phyloP scores from a whole-genome alignment of 2,329 filamentous ascomycete species.

The Talaromyces sp. region DNA sequence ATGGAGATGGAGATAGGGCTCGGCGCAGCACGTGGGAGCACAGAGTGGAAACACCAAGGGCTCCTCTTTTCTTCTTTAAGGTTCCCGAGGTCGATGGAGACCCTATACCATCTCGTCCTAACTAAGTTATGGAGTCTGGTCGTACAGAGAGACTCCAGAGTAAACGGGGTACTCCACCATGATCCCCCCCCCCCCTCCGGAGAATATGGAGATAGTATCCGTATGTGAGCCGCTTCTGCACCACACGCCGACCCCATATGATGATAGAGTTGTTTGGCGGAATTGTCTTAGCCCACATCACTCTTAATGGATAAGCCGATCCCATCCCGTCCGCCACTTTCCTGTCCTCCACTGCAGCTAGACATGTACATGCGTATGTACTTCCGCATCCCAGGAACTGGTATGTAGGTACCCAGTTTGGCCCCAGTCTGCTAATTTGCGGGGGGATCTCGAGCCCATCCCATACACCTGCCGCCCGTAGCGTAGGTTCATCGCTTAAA shows the following conservation, averaged over 20 bases:
- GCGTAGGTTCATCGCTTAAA: not conserved
- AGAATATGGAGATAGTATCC: constrained; percentile 1
- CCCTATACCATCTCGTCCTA: not conserved
- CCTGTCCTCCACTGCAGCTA: not conserved
- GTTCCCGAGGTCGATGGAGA: not conserved
- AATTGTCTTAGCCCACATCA: not conserved
- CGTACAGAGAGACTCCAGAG: not conserved
- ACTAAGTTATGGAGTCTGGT: not conserved
- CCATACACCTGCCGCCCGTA: not conserved
- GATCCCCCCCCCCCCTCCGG: not conserved
- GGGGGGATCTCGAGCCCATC: not conserved
- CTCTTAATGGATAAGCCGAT: not conserved
- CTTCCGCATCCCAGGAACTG: not conserved
- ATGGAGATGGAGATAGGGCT: not conserved
- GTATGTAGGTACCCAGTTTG: not conserved
- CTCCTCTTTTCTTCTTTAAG: not conserved
- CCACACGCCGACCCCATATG: not conserved
- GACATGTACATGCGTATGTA: not conserved
- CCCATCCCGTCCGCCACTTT: not conserved
- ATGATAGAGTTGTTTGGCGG: not conserved
- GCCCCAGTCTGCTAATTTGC: not conserved
- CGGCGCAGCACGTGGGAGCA: not conserved
- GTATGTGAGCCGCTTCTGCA: not conserved
- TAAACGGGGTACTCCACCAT: constrained; percentile 3
- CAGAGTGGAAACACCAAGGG: not conserved